A percentile compares a stretch with the other conserved stretches of the same genome.
Evolutionary conservation across 2,329 filamentous ascomycete genomes (phyloP).

Genomic region (Apiospora marii): DNA sequence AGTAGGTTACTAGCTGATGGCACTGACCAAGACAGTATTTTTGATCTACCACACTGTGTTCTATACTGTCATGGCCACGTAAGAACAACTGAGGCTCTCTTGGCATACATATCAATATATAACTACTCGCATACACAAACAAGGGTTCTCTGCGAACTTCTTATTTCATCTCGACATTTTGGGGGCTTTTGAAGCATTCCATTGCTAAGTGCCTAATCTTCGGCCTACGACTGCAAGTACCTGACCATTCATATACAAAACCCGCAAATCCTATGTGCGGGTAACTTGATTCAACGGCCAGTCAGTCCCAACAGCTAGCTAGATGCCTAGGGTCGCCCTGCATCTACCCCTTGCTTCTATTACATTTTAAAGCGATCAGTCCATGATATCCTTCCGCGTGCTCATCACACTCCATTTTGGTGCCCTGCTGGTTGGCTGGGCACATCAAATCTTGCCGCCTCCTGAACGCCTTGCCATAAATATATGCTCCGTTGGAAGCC

Average conservation of each 20-base stretch:
- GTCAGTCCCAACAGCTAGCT: neutral
- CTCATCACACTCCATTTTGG: neutral
- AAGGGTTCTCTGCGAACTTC: neutral
- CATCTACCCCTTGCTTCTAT: neutral
- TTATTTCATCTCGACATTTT: neutral
- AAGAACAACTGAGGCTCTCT: neutral
- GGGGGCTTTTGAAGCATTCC: neutral
- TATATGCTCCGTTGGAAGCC: slow-evolving; percentile 2
- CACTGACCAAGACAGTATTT: neutral
- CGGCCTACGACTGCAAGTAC: neutral
- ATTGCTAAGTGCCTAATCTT: neutral
- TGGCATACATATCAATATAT: neutral
- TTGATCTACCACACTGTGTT: neutral
- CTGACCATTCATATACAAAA: slow-evolving; percentile 4
- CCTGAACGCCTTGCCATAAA: slow-evolving; percentile 19
- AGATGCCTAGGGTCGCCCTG: neutral
- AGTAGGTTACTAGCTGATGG: neutral
- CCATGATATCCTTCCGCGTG: neutral
- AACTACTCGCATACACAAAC: neutral
- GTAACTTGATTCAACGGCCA: neutral
- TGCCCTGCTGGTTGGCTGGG: neutral
- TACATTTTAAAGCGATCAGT: neutral
- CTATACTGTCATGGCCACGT: neutral
- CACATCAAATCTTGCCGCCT: neutral
- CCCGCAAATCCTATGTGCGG: neutral